Evolutionary conservation across 2,329 filamentous ascomycete genomes (phyloP), one percentile per base, ranked within the genome.

Genomic region (Zalaria sp.): DNA sequence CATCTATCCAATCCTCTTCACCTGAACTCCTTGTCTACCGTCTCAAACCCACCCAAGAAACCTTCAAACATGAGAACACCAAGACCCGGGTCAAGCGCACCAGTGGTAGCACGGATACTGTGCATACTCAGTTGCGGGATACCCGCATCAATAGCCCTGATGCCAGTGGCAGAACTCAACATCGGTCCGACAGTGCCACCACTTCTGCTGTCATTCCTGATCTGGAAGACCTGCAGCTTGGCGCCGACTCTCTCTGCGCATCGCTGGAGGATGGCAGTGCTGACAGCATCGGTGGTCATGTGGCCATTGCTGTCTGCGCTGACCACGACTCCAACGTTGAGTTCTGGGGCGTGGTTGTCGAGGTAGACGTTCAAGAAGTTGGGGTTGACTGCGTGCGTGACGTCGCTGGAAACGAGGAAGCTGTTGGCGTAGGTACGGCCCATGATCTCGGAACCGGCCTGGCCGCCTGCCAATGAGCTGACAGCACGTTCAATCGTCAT

Each of bases 161-260:
- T 79, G 27, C 89, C 89, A 62, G 91, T 83, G 27, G 74, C 75
- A 27, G 80, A 77, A 50, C 79, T 86, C 31, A 94, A 71, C 75
- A 88, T 87, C 0, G 91, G 91, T 0, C 91, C 91, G n/a, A 96
- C 87, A 0, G 91, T 98, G 10, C 91, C 91, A 27, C 91, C 91
- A 55, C 79, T 85, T 42, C 89, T 71, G 6, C 75, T 81, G 62
- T 96, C 91, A 58, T 96, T 98, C 43, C 91, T 71, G 58, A 96
- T 96, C 71, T 93, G 87, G 71, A 96, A 96, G 4, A 83, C 69
- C 63, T 96, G 91, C 41, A 93, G 71, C 38, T 72, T 76, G 43
- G 76, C 77, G 39, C 69, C 84, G 46, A 71, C 73, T 45, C 83
- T 78, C 51, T 87, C 79, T 5, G 86, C 88, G 34, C 93, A 75